Evolutionary conservation across 106 monocot genomes (phyloP).

Genomic region (Vanilla planifolia): DNA sequence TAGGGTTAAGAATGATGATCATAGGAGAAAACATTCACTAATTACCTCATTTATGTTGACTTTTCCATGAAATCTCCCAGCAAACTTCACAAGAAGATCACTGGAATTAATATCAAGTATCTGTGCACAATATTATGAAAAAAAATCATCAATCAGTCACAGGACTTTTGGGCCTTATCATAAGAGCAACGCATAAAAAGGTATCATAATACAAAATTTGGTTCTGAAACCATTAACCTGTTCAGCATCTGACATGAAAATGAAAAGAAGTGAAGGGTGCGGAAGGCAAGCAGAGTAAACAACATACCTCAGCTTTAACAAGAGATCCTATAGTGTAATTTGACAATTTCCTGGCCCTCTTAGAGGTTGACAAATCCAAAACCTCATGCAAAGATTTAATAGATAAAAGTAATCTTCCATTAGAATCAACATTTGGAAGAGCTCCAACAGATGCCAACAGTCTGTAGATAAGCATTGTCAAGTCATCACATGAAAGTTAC

Average conservation of each 20-base stretch:
- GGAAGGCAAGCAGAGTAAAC: neutral
- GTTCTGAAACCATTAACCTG: neutral
- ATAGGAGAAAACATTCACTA: neutral
- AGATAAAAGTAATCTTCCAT: constrained; percentile 59
- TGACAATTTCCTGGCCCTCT: constrained; percentile 50
- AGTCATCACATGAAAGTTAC: too few relatives aligned
- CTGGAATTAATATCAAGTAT: constrained; percentile 65
- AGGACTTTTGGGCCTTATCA: too few relatives aligned
- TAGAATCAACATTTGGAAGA: constrained; percentile 41
- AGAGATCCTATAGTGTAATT: constrained; percentile 53
- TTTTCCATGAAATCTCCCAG: constrained; percentile 48
- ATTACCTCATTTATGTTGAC: constrained; percentile 88
- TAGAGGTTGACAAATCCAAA: constrained; percentile 34
- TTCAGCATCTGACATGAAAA: neutral
- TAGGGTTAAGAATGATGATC: too few relatives aligned
- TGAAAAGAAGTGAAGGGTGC: neutral
- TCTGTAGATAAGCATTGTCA: too few relatives aligned
- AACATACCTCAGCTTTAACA: constrained; percentile 81
- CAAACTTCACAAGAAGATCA: constrained; percentile 69
- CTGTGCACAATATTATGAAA: constrained; percentile 24
- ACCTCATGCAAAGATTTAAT: constrained; percentile 39
- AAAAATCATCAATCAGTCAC: too few relatives aligned
- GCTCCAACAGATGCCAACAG: constrained; percentile 54
- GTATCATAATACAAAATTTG: too few relatives aligned
- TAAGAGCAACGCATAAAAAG: too few relatives aligned